These are phyloP conservation scores for Artemisia tridentata DNA, from an alignment of 129 eudicot species.

Conservation along the genomic window DNA sequence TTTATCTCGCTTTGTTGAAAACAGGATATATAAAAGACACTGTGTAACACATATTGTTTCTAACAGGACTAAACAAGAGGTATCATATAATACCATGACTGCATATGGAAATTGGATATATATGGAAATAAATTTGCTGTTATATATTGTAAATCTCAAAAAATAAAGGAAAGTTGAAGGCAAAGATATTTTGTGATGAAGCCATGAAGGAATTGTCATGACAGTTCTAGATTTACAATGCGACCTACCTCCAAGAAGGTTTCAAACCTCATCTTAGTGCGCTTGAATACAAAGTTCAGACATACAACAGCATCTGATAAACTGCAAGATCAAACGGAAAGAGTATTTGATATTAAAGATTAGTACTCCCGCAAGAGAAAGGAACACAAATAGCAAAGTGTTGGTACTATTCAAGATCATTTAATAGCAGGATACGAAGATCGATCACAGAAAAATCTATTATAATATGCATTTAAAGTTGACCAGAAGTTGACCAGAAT, in stretches of 20 bases:
- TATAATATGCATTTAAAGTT: too few species aligned
- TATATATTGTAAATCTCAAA: not conserved
- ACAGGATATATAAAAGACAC: not conserved
- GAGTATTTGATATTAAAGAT: not conserved
- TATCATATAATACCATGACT: not conserved
- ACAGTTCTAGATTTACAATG: not conserved
- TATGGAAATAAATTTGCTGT: not conserved
- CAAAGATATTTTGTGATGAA: not conserved
- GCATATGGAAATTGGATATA: not conserved
- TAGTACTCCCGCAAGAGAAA: not conserved
- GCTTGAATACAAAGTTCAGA: conserved; percentile 19
- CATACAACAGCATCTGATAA: conserved; percentile 2
- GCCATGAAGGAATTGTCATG: not conserved
- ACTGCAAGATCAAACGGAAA: conserved; percentile 15
- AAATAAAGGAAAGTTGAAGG: not conserved
- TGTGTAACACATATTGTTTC: not conserved
- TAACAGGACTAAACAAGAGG: too few species aligned
- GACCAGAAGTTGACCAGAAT: too few species aligned
- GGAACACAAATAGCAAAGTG: not conserved
- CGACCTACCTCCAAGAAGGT: conserved; percentile 23
- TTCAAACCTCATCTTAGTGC: conserved; percentile 3
- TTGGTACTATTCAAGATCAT: too few species aligned
- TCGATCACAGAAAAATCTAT: too few species aligned
- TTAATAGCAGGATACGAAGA: too few species aligned
- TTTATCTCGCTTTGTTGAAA: not conserved